Evolutionary conservation across 2,329 filamentous ascomycete genomes (phyloP), one percentile per base, ranked within the genome.

Genomic region (Myriosclerotinia duriaeana): DNA sequence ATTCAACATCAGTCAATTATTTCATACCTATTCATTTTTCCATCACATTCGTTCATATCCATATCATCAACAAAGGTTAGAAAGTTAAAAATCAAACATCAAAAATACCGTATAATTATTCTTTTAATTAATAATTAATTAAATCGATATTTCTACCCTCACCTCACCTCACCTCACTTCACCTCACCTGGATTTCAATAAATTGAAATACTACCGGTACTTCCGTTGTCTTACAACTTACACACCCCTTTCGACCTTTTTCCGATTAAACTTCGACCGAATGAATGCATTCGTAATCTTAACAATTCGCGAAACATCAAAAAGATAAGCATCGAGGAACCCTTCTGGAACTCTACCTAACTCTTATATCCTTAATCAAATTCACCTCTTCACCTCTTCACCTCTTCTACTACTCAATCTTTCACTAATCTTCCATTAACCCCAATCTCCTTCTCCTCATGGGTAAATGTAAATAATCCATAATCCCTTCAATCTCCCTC

Each of bases 391-490:
- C 46, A 22, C 46, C 7, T 11, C 9, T 12, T 22, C n/a, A 8
- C 6, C 3, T 22, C 20, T 11, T 15, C 12, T 42, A 12, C 17
- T 5, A 42, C 17, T 15, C 17, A 9, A 46, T 46, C 20, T n/a
- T 22, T 22, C 17, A 9, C n/a, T 15, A 42, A 42, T 12, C 22
- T 20, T 30, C 22, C 20, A 4, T 15, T 56, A 5, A 5, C 38
- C 54, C 44, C 38, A 26, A 26, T 26, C 12, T 9, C 53, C 36
- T 38, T 62, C 22, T 53, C 56, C 64, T 66, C 46, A 66, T 66
- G 64, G 64, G 64, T 62, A 66, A 66, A 66, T 66, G 64, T 66
- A 66, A 53, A 38, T 50, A 20, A n/a, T 30, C 30, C 30, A 30
- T 20, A 20, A 17, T 9, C 36, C 20, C 4, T 15, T 42, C 30